Conservation (phyloP, 2,329 filamentous ascomycete genomes). For the Alternaria sp. region DNA sequence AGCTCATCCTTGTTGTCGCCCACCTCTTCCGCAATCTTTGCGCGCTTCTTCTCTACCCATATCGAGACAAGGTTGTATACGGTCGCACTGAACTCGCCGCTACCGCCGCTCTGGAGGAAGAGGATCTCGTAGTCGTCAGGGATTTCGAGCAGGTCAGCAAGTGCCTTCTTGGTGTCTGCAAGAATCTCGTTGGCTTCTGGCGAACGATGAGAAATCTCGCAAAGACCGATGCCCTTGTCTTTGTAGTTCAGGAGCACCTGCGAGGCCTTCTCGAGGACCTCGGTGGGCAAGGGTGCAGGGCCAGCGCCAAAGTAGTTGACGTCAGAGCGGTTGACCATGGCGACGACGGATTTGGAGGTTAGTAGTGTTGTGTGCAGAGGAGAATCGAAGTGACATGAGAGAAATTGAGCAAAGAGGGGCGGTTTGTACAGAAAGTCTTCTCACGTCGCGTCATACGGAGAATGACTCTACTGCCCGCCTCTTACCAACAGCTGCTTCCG, state of each 20-base stretch:
- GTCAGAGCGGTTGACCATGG: conserved; percentile 77
- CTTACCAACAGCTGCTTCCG: conserved; percentile 26
- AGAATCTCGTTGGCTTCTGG: conserved; percentile 80
- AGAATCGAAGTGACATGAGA: conserved; percentile 7
- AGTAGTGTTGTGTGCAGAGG: conserved; percentile 1
- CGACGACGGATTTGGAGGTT: conserved; percentile 12
- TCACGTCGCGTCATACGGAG: conserved; percentile 37
- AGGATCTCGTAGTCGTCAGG: conserved; percentile 87
- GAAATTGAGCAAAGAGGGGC: conserved; percentile 13
- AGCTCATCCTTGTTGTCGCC: conserved; percentile 65
- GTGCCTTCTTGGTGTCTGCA: conserved; percentile 77
- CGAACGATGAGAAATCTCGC: conserved; percentile 91
- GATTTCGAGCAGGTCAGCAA: conserved; percentile 79
- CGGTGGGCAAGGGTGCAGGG: conserved; percentile 84
- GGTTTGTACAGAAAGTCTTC: conserved; percentile 25
- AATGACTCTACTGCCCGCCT: conserved; percentile 37
- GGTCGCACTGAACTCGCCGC: conserved; percentile 83
- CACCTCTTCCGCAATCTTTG: conserved; percentile 66
- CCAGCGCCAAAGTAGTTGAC: conserved; percentile 91
- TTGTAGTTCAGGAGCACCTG: conserved; percentile 83
- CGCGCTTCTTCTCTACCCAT: conserved; percentile 78
- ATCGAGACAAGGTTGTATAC: conserved; percentile 84
- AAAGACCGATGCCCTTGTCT: conserved; percentile 81
- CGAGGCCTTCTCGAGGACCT: conserved; percentile 80
- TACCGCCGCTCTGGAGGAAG: conserved; percentile 88